Evolutionary conservation across 164 flowering plant species (phyloP).

Genomic region (Vitis rupestris): DNA sequence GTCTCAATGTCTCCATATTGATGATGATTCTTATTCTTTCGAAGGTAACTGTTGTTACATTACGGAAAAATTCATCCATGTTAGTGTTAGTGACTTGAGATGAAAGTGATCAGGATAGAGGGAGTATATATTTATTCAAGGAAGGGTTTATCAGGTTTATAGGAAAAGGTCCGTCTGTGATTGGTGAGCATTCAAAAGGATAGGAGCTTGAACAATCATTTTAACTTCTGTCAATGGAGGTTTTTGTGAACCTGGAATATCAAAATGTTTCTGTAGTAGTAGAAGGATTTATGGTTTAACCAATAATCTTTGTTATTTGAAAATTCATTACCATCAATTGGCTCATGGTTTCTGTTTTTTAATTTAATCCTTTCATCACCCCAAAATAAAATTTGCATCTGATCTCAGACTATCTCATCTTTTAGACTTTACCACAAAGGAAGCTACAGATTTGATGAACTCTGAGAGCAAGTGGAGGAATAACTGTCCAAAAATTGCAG

Average conservation of each 20-base stretch:
- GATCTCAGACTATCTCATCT: slow-evolving; percentile 3
- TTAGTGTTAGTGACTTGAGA: neutral
- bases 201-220: neutral
- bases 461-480: slow-evolving; percentile 57
- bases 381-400: neutral
- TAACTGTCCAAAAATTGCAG: slow-evolving; percentile 26
- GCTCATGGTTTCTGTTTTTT: no score
- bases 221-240: no score
- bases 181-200: neutral
- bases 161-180: neutral
- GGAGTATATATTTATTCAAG: neutral
- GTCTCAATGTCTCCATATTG: slow-evolving; percentile 2
- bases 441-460: slow-evolving; percentile 22
- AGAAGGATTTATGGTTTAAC: neutral
- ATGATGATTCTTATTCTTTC: slow-evolving; percentile 8
- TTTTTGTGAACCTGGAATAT: neutral
- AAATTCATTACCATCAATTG: no score
- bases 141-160: slow-evolving; percentile 1
- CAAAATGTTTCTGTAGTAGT: neutral
- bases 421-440: slow-evolving; percentile 33
- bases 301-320: no score
- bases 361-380: neutral
- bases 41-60: slow-evolving; percentile 26
- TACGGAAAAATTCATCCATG: neutral
- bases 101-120: neutral